A percentile compares a stretch with the other conserved stretches of the same genome.
phyloP scores from a whole-genome alignment of 805 yeast species.

The Suhomyces sp. region DNA sequence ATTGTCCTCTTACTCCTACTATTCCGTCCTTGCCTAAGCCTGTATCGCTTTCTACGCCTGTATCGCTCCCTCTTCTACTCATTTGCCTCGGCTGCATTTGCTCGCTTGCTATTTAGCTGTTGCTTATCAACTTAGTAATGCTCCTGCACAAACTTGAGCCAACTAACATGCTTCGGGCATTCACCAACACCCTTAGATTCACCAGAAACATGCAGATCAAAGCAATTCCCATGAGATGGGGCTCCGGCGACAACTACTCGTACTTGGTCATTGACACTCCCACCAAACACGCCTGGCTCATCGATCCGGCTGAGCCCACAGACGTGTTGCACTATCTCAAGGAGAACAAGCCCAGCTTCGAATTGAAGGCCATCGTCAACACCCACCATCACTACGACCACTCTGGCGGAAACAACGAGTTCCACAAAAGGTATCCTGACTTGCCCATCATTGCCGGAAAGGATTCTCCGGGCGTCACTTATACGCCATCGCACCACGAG shows the following conservation, averaged over 20 bases:
- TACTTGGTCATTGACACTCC: slow-evolving; percentile 71
- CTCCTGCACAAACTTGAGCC: neutral
- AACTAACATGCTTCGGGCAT: neutral
- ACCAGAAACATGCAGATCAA: slow-evolving; percentile 67
- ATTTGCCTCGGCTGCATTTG: no score
- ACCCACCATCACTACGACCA: slow-evolving; percentile 98
- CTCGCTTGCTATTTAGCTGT: neutral
- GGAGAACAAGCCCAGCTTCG: slow-evolving; percentile 38
- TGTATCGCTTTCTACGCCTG: no score
- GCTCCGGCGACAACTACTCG: slow-evolving; percentile 85
- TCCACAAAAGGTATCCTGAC: slow-evolving; percentile 40
- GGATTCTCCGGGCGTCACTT: slow-evolving; percentile 70
- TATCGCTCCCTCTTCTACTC: no score
- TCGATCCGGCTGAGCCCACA: slow-evolving; percentile 88
- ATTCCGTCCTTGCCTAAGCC: no score
- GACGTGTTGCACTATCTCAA: slow-evolving; percentile 51
- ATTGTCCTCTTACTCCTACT: no score
- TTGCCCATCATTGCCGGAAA: slow-evolving; percentile 79
- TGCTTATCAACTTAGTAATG: neutral
- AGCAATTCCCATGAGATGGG: slow-evolving; percentile 92
- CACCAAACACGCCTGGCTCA: slow-evolving; percentile 69
- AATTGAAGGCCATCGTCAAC: slow-evolving; percentile 76
- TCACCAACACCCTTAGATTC: neutral
- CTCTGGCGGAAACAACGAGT: slow-evolving; percentile 72
- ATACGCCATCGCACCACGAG: slow-evolving; percentile 66